These are phyloP conservation scores for Dothideomycetes sp. DNA, from an alignment of 2,329 filamentous ascomycete species.

Conservation along the genomic window DNA sequence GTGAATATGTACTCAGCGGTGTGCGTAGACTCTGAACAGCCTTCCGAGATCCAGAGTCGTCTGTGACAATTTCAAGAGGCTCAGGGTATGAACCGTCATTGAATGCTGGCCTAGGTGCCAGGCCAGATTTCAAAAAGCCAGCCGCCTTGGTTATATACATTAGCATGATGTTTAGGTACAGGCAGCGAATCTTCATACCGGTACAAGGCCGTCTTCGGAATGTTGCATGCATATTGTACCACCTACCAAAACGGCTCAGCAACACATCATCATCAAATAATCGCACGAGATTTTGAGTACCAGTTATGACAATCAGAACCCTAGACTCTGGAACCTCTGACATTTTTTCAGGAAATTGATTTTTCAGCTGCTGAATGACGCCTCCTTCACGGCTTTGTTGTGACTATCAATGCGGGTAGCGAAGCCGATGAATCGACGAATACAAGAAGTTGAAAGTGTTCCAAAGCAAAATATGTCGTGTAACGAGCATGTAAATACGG, in stretches of 20 bases:
- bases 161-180: background rate
- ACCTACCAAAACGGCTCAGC: slow-evolving; percentile 21
- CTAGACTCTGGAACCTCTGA: slow-evolving; percentile 53
- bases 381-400: background rate
- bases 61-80: slow-evolving; percentile 44
- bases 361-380: background rate
- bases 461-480: too few relatives aligned
- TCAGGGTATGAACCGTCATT: slow-evolving; percentile 60
- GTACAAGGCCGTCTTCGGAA: slow-evolving; percentile 67
- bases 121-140: slow-evolving; percentile 71
- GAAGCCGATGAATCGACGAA: too few relatives aligned
- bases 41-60: slow-evolving; percentile 35
- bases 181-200: slow-evolving; percentile 35
- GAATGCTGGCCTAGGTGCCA: slow-evolving; percentile 74
- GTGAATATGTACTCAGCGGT: slow-evolving; percentile 66
- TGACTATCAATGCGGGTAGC: too few relatives aligned
- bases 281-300: slow-evolving; percentile 28
- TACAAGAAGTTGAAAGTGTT: too few relatives aligned
- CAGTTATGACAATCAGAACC: slow-evolving; percentile 84
- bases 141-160: slow-evolving; percentile 23
- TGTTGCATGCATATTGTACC: slow-evolving; percentile 87
- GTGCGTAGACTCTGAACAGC: slow-evolving; percentile 63
- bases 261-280: background rate
- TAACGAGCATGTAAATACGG: too few relatives aligned
- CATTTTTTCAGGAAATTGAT: background rate